Evolutionary conservation across 768 basidiomycete genomes (phyloP).

Genomic region (Mycena metata): DNA sequence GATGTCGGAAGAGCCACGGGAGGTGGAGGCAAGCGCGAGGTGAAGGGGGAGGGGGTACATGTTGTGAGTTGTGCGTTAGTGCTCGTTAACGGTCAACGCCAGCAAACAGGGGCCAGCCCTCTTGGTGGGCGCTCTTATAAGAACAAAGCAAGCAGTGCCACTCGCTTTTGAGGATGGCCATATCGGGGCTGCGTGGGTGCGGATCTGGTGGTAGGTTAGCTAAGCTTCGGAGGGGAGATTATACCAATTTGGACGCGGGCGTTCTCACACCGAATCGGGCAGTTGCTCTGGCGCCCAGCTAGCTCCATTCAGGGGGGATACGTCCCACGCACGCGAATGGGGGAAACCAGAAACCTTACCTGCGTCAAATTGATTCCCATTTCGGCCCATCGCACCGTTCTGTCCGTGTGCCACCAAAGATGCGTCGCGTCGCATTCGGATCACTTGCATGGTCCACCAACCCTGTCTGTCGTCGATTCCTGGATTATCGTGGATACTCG

Average conservation of each 20-base stretch:
- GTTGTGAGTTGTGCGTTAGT: constrained; percentile 38
- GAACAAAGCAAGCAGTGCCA: constrained; percentile 14
- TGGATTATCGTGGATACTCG: too few species aligned
- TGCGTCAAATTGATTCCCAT: constrained; percentile 4
- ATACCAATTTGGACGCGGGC: too few species aligned
- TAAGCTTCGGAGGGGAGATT: too few species aligned
- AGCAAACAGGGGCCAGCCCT: constrained; percentile 21
- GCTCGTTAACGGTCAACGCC: constrained; percentile 3
- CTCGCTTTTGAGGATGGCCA: not conserved
- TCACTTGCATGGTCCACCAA: not conserved
- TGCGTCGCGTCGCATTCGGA: constrained; percentile 15
- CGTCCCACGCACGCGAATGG: constrained; percentile 10
- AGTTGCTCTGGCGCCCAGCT: too few species aligned
- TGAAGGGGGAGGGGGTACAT: constrained; percentile 43
- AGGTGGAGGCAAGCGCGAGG: constrained; percentile 43
- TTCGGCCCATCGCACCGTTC: constrained; percentile 21
- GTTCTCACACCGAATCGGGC: too few species aligned
- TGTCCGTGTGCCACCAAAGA: constrained; percentile 7
- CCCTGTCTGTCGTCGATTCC: too few species aligned
- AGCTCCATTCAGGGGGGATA: not conserved
- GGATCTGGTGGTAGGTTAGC: constrained; percentile 1
- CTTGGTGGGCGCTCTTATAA: constrained; percentile 10
- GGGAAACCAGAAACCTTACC: constrained; percentile 22
- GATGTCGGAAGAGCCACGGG: constrained; percentile 40
- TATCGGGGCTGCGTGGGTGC: constrained; percentile 13